A percentile compares a stretch with the other conserved stretches of the same genome.
Conservation (phyloP, 345 rosid genomes). For the Salix viminalis region DNA sequence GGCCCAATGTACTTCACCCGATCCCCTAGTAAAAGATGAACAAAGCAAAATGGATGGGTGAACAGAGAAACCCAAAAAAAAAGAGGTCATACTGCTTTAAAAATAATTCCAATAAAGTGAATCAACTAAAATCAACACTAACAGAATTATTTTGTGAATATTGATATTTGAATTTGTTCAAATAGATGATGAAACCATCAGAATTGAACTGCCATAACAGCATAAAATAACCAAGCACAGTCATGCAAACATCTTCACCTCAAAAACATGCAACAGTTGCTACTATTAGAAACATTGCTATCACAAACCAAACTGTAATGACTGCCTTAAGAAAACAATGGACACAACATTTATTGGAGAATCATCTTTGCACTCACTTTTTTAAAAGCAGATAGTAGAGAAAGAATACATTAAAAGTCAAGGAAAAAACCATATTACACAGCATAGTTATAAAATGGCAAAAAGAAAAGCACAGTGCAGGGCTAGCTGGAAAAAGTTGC, state of each 20-base stretch:
- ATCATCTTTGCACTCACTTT: neutral
- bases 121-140: neutral
- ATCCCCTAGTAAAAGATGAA: slow-evolving; percentile 54
- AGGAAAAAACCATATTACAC: neutral
- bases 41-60: neutral
- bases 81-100: neutral
- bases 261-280: neutral
- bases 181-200: neutral
- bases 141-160: neutral
- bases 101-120: neutral
- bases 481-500: slow-evolving; percentile 29
- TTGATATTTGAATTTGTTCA: neutral
- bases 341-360: neutral
- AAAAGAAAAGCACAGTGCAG: neutral
- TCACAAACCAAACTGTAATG: neutral
- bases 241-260: neutral
- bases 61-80: neutral
- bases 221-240: neutral
- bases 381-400: neutral
- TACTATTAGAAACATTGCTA: neutral
- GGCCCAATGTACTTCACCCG: slow-evolving; percentile 80
- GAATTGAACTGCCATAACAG: neutral
- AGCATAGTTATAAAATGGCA: neutral
- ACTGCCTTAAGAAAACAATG: neutral
- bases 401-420: neutral